A percentile compares a stretch with the other conserved stretches of the same genome.
Conservation (phyloP, 129 eudicot genomes). For the Pittosporum tobira region DNA sequence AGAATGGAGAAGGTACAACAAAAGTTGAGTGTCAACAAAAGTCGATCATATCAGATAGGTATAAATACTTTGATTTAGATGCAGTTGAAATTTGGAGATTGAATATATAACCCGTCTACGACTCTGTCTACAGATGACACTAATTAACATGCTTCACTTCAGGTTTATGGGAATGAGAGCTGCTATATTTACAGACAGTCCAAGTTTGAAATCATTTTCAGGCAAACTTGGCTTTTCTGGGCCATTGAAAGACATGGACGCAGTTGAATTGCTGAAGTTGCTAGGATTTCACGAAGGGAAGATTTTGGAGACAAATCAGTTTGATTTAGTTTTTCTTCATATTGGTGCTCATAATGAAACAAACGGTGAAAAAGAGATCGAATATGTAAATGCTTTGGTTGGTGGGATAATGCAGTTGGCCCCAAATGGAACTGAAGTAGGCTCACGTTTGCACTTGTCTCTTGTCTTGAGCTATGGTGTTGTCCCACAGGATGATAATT, state of each 20-base stretch:
- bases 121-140: background rate
- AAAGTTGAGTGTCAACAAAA: constrained; percentile 22
- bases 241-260: constrained; percentile 23
- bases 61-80: background rate
- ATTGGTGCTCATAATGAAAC: constrained; percentile 34
- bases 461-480: constrained; percentile 71
- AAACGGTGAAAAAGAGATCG: constrained; percentile 26
- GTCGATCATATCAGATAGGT: constrained; percentile 58
- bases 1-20: constrained; percentile 22
- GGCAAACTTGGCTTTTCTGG: constrained; percentile 51
- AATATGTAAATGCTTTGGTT: constrained; percentile 48
- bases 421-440: constrained; percentile 42
- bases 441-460: constrained; percentile 72
- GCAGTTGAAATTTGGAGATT: background rate
- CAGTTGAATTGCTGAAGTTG: constrained; percentile 50
- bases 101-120: background rate
- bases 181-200: constrained; percentile 46
- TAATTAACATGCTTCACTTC: constrained; percentile 10
- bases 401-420: constrained; percentile 43
- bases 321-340: constrained; percentile 67
- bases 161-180: constrained; percentile 96
- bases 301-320: constrained; percentile 38
- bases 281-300: constrained; percentile 83
- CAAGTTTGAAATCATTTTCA: constrained; percentile 42
- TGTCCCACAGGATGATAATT: constrained; percentile 27